These are phyloP conservation scores for Dryas alaskensis DNA, from an alignment of 306 rosid species.

Conservation along the genomic window DNA sequence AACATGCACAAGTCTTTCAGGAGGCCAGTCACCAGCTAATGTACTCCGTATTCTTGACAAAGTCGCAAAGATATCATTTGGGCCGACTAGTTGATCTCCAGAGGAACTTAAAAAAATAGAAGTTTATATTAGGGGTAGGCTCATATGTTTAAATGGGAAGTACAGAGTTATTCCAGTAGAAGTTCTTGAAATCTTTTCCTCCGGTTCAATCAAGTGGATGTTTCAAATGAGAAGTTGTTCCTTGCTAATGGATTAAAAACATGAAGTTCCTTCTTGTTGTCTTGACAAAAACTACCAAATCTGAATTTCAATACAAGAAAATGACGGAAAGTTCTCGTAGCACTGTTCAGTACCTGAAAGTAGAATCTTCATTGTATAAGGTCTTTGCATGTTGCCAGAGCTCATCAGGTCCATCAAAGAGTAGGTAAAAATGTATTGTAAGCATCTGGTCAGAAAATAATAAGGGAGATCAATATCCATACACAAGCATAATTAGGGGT, in stretches of 20 bases:
- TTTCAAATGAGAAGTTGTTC: background rate
- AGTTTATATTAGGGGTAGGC: background rate
- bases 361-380: conserved; percentile 66
- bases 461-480: conserved; percentile 4
- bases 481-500: background rate
- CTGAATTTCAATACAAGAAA: background rate
- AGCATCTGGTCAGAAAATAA: conserved; percentile 61
- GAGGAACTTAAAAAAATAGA: conserved; percentile 55
- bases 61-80: conserved; percentile 48
- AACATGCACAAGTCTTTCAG: conserved; percentile 84
- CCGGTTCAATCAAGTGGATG: background rate
- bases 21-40: conserved; percentile 88
- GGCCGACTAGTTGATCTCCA: conserved; percentile 64
- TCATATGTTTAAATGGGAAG: background rate
- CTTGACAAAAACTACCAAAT: background rate
- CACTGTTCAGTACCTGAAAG: conserved; percentile 54
- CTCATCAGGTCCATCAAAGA: conserved; percentile 84
- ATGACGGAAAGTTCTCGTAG: background rate
- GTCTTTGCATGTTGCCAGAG: conserved; percentile 69
- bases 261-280: background rate
- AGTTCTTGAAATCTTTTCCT: background rate
- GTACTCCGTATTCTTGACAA: conserved; percentile 68
- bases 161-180: no score
- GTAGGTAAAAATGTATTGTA: conserved; percentile 84
- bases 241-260: background rate